A percentile compares a stretch with the other conserved stretches of the same genome.
Evolutionary conservation across 108 stramenopile species (phyloP).

Genomic region (Cyclotella distinguenda): DNA sequence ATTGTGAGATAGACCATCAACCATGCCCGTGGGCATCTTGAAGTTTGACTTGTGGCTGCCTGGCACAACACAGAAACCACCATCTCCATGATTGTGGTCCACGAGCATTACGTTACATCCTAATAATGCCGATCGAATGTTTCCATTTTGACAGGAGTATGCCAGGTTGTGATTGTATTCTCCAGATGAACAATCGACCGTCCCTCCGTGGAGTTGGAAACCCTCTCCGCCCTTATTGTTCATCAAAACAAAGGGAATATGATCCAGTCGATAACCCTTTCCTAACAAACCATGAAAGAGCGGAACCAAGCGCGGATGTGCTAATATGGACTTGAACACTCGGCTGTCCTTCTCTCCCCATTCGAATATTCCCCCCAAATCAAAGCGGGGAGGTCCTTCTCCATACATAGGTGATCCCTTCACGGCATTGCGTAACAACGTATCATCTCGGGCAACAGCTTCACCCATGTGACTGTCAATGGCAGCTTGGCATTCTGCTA

Average conservation of each 20-base stretch:
- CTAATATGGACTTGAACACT: slow-evolving; percentile 81
- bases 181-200: slow-evolving; percentile 76
- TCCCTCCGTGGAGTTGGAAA: slow-evolving; percentile 90
- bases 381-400: slow-evolving; percentile 74
- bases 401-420: slow-evolving; percentile 70
- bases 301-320: slow-evolving; percentile 84
- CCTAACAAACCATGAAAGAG: slow-evolving; percentile 84
- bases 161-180: slow-evolving; percentile 84
- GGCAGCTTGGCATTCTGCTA: slow-evolving; percentile 69
- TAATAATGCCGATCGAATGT: slow-evolving; percentile 66
- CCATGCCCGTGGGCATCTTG: slow-evolving; percentile 84
- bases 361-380: slow-evolving; percentile 85
- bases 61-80: slow-evolving; percentile 91
- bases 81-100: slow-evolving; percentile 83
- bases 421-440: slow-evolving; percentile 72
- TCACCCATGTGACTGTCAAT: slow-evolving; percentile 73
- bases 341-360: slow-evolving; percentile 73
- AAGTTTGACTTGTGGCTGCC: slow-evolving; percentile 93
- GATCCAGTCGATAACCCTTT: slow-evolving; percentile 92
- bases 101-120: slow-evolving; percentile 83
- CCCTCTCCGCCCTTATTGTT: slow-evolving; percentile 89
- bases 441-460: slow-evolving; percentile 66
- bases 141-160: slow-evolving; percentile 77
- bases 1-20: slow-evolving; percentile 69
- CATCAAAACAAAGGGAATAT: slow-evolving; percentile 81